These are phyloP conservation scores for Colletotrichum siamense DNA, from an alignment of 2,329 filamentous ascomycete species.

Conservation along the genomic window DNA sequence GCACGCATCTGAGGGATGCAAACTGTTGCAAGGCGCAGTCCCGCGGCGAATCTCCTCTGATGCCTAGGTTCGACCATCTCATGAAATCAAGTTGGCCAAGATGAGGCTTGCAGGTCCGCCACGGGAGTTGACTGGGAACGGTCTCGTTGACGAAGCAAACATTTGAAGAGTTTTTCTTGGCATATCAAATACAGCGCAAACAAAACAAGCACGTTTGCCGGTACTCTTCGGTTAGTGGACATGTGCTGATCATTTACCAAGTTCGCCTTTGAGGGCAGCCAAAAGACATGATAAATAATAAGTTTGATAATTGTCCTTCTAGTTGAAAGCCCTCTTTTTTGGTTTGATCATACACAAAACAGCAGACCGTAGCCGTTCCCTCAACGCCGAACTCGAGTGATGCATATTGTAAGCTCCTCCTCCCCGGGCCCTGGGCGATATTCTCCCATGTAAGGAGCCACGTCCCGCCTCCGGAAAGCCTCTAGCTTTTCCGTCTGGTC, in stretches of 20 bases:
- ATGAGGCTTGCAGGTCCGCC: not conserved
- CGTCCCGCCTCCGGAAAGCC: not conserved
- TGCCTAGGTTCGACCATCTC: not conserved
- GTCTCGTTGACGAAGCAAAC: not conserved
- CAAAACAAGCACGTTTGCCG: not conserved
- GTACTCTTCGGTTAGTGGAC: not conserved
- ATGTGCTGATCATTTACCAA: not conserved
- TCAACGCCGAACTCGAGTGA: conserved; percentile 22
- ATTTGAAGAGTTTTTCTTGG: too few species aligned
- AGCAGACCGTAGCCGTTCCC: conserved; percentile 20
- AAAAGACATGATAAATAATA: not conserved
- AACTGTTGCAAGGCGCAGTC: not conserved
- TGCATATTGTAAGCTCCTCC: conserved; percentile 13
- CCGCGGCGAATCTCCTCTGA: not conserved
- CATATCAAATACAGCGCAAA: not conserved
- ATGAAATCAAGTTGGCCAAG: not conserved
- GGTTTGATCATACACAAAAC: conserved; percentile 18
- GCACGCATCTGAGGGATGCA: not conserved
- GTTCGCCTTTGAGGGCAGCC: not conserved
- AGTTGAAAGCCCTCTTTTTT: conserved; percentile 8
- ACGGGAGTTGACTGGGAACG: not conserved
- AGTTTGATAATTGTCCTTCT: conserved; percentile 14
- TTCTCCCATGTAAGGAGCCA: not conserved
- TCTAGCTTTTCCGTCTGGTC: not conserved
- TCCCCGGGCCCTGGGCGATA: not conserved